Evolutionary conservation across 176 grass and related monocot species (phyloP).

Genomic region (Neostapfia colusana): DNA sequence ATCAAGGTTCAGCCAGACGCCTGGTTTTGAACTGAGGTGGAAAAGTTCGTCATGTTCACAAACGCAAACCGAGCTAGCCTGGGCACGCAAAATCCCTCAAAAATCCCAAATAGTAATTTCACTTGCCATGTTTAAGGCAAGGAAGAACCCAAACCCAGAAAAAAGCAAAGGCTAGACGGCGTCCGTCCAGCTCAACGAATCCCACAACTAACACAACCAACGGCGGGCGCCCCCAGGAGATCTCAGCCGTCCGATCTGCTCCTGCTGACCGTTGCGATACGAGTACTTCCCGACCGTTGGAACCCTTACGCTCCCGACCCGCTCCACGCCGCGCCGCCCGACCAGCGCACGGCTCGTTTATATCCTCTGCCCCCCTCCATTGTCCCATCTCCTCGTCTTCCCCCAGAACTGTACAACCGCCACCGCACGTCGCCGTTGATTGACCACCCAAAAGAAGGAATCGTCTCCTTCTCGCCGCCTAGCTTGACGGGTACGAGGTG

Average conservation of each 20-base stretch:
- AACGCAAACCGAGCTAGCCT: neutral
- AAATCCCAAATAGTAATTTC: neutral
- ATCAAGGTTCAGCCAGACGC: too few species aligned
- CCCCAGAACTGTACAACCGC: constrained; percentile 29
- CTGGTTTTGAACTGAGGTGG: neutral
- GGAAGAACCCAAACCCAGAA: neutral
- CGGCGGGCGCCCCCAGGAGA: neutral
- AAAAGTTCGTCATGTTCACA: neutral
- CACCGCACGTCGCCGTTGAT: neutral
- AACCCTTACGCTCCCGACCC: constrained; percentile 11
- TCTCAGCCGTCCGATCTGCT: constrained; percentile 52
- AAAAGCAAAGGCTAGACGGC: neutral
- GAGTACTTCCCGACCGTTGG: constrained; percentile 66
- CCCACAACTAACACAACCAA: too few species aligned
- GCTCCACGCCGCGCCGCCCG: constrained; percentile 15
- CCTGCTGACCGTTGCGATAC: constrained; percentile 61
- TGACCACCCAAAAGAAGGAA: neutral
- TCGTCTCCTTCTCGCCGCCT: neutral
- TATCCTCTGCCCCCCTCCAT: constrained; percentile 26
- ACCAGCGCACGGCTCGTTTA: neutral
- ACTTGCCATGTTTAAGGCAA: neutral
- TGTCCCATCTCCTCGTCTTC: neutral
- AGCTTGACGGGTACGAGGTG: constrained; percentile 50
- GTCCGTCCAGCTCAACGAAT: constrained; percentile 51
- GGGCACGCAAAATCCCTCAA: neutral